Conservation (phyloP, 495 filamentous ascomycete genomes). For the Trichocladium antarcticum region DNA sequence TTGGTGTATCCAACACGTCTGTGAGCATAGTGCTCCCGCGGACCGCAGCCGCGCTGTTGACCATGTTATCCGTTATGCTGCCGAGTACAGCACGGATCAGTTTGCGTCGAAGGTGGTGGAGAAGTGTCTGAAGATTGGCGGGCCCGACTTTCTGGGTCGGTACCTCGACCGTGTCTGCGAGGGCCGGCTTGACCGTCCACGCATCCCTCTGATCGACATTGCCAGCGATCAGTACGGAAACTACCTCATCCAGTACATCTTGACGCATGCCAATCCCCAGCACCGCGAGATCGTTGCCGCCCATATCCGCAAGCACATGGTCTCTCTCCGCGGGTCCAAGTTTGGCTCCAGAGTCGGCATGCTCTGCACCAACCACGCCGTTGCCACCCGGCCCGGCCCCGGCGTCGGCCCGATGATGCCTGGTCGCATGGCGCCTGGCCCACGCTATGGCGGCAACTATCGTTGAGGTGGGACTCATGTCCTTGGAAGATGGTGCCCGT, state of each 20-base stretch:
- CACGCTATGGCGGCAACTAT: constrained; percentile 41
- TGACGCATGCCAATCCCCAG: constrained; percentile 72
- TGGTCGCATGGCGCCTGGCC: constrained; percentile 42
- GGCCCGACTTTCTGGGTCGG: constrained; percentile 77
- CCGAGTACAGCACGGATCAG: constrained; percentile 98
- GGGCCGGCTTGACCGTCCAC: constrained; percentile 77
- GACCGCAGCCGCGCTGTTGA: constrained; percentile 91
- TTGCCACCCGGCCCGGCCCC: constrained; percentile 74
- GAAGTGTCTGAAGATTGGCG: constrained; percentile 96
- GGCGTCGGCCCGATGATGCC: constrained; percentile 52
- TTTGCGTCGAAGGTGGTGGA: constrained; percentile 98
- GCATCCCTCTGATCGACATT: constrained; percentile 96
- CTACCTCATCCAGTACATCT: constrained; percentile 93
- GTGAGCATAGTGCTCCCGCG: constrained; percentile 84
- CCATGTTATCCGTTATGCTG: constrained; percentile 82
- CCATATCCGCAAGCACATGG: constrained; percentile 98
- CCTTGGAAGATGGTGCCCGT: not conserved
- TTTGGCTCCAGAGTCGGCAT: constrained; percentile 97
- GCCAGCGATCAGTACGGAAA: constrained; percentile 98
- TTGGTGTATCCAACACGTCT: constrained; percentile 99
- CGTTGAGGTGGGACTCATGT: constrained; percentile 17
- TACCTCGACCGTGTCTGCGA: constrained; percentile 93
- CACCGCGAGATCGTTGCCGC: constrained; percentile 87
- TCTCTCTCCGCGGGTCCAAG: constrained; percentile 94
- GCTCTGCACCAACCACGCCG: constrained; percentile 91